A percentile compares a stretch with the other conserved stretches of the same genome.
These are phyloP conservation scores for Dothistroma septosporum DNA, from an alignment of 2,329 filamentous ascomycete species.

Conservation along the genomic window DNA sequence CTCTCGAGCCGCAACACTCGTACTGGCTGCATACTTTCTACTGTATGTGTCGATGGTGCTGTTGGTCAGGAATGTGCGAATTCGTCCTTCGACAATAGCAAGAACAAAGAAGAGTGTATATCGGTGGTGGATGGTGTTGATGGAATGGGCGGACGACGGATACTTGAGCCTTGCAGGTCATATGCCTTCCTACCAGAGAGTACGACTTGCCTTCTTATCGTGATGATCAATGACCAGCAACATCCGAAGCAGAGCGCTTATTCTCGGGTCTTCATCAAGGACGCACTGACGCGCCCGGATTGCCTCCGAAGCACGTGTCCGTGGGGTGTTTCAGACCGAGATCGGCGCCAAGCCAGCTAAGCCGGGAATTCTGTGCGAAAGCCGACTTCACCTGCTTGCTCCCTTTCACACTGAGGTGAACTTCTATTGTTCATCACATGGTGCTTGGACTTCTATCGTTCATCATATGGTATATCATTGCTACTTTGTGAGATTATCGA, in stretches of 20 bases:
- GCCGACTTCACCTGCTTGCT: not conserved
- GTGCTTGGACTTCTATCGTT: not conserved
- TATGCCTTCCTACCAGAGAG: not conserved
- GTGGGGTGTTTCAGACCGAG: not conserved
- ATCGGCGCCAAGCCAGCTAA: not conserved
- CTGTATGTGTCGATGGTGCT: not conserved
- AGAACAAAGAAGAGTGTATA: not conserved
- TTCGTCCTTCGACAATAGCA: not conserved
- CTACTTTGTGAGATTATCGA: not conserved
- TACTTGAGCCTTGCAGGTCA: not conserved
- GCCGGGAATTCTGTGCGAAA: not conserved
- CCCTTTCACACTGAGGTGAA: not conserved
- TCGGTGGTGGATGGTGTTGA: not conserved
- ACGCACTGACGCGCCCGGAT: not conserved
- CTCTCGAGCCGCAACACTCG: constrained; percentile 1
- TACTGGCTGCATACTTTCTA: not conserved
- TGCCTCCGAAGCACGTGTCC: not conserved
- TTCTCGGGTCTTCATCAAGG: not conserved
- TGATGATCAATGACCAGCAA: not conserved
- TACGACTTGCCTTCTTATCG: not conserved
- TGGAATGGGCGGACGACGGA: not conserved
- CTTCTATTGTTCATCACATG: not conserved
- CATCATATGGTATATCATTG: not conserved
- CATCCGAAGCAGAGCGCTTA: not conserved
- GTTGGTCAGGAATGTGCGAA: not conserved